Evolutionary conservation across 2,329 filamentous ascomycete species (phyloP).

Genomic region (Niveomyces coronatus): DNA sequence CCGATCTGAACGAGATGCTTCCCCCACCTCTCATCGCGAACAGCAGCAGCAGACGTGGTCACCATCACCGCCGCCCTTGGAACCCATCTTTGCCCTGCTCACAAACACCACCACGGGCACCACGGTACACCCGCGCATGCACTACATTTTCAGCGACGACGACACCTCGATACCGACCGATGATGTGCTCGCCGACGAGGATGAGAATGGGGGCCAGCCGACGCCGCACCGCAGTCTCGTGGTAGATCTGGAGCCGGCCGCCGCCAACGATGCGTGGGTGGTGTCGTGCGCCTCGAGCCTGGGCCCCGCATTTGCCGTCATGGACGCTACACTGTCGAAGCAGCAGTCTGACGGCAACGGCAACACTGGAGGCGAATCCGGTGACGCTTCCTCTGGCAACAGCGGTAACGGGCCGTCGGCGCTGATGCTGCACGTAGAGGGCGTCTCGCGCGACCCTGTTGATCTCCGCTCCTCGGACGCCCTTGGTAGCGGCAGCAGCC

Average conservation of each 20-base stretch:
- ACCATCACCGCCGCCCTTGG: constrained; percentile 39
- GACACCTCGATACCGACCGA: constrained; percentile 67
- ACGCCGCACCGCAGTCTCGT: constrained; percentile 44
- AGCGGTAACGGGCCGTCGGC: constrained; percentile 3
- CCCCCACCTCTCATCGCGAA: not conserved
- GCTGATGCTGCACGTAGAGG: constrained; percentile 26
- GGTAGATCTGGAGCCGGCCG: constrained; percentile 40
- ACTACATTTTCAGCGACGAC: constrained; percentile 91
- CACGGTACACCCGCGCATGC: constrained; percentile 74
- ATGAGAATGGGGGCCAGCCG: constrained; percentile 24
- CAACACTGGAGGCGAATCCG: constrained; percentile 16
- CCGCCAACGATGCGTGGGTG: constrained; percentile 32
- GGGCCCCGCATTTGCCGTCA: constrained; percentile 60
- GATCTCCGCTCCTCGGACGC: constrained; percentile 16
- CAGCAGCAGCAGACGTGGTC: not conserved
- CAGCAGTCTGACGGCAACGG: constrained; percentile 29
- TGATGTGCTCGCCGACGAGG: constrained; percentile 34
- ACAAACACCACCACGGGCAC: constrained; percentile 63
- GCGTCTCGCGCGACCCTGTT: constrained; percentile 27
- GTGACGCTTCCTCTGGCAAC: constrained; percentile 30
- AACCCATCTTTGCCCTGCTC: constrained; percentile 77
- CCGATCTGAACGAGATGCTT: not conserved
- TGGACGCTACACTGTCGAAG: constrained; percentile 31
- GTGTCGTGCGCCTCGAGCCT: constrained; percentile 64
- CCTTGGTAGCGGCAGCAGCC: constrained; percentile 8